Evolutionary conservation across 352 stramenopile genomes (phyloP).

Genomic region (Discostella stelligera): DNA sequence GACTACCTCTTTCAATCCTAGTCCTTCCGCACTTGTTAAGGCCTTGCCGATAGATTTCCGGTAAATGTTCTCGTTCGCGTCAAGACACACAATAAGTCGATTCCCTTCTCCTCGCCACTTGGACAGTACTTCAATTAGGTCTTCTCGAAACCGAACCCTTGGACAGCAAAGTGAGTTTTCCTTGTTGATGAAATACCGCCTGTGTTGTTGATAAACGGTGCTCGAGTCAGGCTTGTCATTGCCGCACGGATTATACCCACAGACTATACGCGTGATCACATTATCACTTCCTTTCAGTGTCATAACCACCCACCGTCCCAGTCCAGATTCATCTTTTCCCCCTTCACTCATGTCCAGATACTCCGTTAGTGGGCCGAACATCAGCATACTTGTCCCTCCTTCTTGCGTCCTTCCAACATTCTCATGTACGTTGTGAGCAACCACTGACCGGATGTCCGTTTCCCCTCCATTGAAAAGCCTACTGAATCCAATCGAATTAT

Average conservation of each 20-base stretch:
- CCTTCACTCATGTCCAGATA: neutral
- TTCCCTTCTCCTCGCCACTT: constrained; percentile 15
- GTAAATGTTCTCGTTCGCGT: constrained; percentile 42
- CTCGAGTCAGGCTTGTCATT: neutral
- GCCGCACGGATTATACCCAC: constrained; percentile 6
- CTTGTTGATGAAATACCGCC: neutral
- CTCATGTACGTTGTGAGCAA: constrained; percentile 35
- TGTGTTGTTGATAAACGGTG: neutral
- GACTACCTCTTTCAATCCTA: constrained; percentile 23
- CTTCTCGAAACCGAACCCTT: constrained; percentile 6
- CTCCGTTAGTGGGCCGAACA: neutral
- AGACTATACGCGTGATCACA: neutral
- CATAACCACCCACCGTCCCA: neutral
- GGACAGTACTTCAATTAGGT: constrained; percentile 7
- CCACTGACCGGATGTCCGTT: neutral
- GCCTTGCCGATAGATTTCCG: constrained; percentile 6
- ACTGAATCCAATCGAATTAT: neutral
- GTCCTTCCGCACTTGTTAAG: neutral
- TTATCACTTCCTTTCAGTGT: neutral
- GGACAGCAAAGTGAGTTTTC: neutral
- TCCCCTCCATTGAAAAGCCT: constrained; percentile 18
- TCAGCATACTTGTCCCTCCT: neutral
- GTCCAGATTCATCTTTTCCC: neutral
- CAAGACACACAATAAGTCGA: constrained; percentile 15
- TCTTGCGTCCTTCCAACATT: constrained; percentile 19